Evolutionary conservation across 140 eudicot genomes (phyloP).

Genomic region (Anethum foeniculum): DNA sequence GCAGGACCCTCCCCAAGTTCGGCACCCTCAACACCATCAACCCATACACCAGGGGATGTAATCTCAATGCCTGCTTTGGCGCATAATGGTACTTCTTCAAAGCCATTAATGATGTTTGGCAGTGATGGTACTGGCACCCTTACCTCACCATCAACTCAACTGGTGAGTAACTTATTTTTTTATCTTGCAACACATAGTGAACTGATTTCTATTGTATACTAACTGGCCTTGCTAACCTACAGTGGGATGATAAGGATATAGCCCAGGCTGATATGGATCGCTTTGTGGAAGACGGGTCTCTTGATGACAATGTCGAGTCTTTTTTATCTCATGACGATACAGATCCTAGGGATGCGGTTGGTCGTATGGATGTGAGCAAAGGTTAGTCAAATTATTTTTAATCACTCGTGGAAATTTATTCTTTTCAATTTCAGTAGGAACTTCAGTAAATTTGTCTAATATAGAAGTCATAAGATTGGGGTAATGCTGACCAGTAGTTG

Average conservation of each 20-base stretch:
- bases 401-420: not conserved
- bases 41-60: constrained; percentile 90
- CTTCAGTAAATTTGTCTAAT: not conserved
- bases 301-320: constrained; percentile 93
- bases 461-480: not conserved
- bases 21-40: constrained; percentile 93
- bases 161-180: constrained; percentile 46
- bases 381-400: constrained; percentile 26
- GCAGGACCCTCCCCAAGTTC: constrained; percentile 97
- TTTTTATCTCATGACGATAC: constrained; percentile 90
- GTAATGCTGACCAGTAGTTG: not conserved
- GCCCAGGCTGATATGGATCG: constrained; percentile 96
- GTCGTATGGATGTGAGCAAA: constrained; percentile 89
- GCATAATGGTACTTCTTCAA: constrained; percentile 64
- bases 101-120: constrained; percentile 85
- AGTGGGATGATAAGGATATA: constrained; percentile 83
- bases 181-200: constrained; percentile 2
- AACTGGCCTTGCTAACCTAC: constrained; percentile 30
- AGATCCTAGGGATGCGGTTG: constrained; percentile 73
- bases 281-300: constrained; percentile 93
- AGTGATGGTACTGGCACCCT: constrained; percentile 64
- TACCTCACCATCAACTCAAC: constrained; percentile 77
- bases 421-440: not conserved
- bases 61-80: constrained; percentile 83
- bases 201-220: constrained; percentile 11